phyloP scores from a whole-genome alignment of 78 protist species.

The Corallochytrium limacisporum region DNA sequence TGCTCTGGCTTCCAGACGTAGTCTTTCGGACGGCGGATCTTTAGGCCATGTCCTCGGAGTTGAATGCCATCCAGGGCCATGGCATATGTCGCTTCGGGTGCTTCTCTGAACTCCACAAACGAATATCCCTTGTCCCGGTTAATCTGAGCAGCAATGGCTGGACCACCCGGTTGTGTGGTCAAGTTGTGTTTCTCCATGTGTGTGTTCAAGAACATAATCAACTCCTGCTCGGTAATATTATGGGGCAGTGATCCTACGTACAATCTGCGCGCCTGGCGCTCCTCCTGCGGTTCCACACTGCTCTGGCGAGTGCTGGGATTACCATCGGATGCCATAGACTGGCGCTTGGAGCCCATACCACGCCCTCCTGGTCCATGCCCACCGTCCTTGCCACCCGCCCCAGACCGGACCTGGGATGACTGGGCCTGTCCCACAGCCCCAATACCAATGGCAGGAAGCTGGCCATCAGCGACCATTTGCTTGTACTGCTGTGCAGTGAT shows the following conservation, averaged over 20 bases:
- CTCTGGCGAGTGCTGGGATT: too few relatives aligned
- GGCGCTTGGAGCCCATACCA: too few relatives aligned
- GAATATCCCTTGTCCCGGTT: conserved; percentile 1
- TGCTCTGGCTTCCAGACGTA: too few relatives aligned
- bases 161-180: background rate
- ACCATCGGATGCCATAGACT: too few relatives aligned
- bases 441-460: background rate
- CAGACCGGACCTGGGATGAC: too few relatives aligned
- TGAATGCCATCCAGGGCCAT: background rate
- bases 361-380: too few relatives aligned
- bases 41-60: background rate
- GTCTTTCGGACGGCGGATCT: conserved; percentile 9
- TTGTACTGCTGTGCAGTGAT: background rate
- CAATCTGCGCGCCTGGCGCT: background rate
- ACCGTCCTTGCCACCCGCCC: too few relatives aligned
- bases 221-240: background rate
- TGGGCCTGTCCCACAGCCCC: too few relatives aligned
- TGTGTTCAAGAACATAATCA: background rate
- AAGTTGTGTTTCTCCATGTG: background rate
- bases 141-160: background rate
- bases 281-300: too few relatives aligned
- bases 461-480: conserved; percentile 3
- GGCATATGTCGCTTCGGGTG: background rate
- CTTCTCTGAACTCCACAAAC: background rate
- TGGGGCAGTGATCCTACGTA: background rate